Evolutionary conservation across 176 grass and related monocot genomes (phyloP).

Genomic region (Carex pumila): DNA sequence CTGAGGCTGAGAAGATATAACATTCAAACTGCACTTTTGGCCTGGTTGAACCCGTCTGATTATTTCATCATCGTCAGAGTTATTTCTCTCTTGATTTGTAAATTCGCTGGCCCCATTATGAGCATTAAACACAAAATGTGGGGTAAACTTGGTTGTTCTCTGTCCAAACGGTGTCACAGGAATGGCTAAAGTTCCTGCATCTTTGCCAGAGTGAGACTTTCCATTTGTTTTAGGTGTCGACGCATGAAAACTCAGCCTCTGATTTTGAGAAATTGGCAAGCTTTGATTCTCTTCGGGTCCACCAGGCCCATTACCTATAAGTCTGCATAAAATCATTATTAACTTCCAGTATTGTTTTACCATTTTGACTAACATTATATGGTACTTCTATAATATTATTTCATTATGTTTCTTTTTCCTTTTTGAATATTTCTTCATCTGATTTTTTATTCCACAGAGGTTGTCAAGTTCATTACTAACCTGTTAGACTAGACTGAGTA

Average conservation of each 20-base stretch:
- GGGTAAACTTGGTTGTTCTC: slow-evolving; percentile 65
- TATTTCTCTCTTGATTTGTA: slow-evolving; percentile 31
- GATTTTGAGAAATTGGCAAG: slow-evolving; percentile 46
- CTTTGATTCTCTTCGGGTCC: slow-evolving; percentile 29
- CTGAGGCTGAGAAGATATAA: slow-evolving; percentile 56
- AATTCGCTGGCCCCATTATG: slow-evolving; percentile 26
- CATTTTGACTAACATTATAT: neutral
- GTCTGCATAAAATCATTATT: slow-evolving; percentile 50
- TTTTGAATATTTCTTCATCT: neutral
- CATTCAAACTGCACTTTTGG: slow-evolving; percentile 69
- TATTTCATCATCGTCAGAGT: slow-evolving; percentile 59
- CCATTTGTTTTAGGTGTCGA: slow-evolving; percentile 43
- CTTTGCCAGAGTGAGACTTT: slow-evolving; percentile 47
- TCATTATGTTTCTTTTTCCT: neutral
- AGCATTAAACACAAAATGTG: slow-evolving; percentile 55
- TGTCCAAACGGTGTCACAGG: slow-evolving; percentile 77
- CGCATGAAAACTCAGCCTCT: slow-evolving; percentile 36
- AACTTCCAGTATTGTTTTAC: slow-evolving; percentile 26
- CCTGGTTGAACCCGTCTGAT: slow-evolving; percentile 62
- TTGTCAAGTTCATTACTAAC: neutral
- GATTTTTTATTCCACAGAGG: neutral
- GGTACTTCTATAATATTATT: neutral
- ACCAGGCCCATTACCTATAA: slow-evolving; percentile 47
- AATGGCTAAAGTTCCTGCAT: slow-evolving; percentile 38
- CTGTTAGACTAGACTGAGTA: neutral